These are phyloP conservation scores for Echria macrotheca DNA, from an alignment of 495 filamentous ascomycete genomes.

Conservation along the genomic window DNA sequence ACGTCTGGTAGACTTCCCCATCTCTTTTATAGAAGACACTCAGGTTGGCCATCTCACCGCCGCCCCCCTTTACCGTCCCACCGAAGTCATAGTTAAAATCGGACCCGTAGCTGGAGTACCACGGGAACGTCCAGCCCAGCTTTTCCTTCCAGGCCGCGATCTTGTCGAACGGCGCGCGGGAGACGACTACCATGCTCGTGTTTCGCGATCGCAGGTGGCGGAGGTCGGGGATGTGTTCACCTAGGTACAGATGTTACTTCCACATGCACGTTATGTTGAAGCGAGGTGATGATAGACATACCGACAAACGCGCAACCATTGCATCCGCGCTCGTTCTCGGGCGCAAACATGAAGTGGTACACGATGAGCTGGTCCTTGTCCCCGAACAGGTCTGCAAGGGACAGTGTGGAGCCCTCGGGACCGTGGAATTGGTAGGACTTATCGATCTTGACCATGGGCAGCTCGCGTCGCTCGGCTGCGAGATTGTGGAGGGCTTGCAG, in stretches of 20 bases:
- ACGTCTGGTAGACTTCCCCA: slow-evolving; percentile 36
- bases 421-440: slow-evolving; percentile 35
- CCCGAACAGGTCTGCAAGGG: slow-evolving; percentile 35
- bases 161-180: slow-evolving; percentile 32
- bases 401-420: slow-evolving; percentile 22
- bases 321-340: slow-evolving; percentile 29
- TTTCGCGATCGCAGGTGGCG: slow-evolving; percentile 31
- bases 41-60: slow-evolving; percentile 33
- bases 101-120: slow-evolving; percentile 26
- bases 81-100: slow-evolving; percentile 37
- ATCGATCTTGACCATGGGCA: slow-evolving; percentile 37
- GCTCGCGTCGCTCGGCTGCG: slow-evolving; percentile 25
- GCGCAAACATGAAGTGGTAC: slow-evolving; percentile 45
- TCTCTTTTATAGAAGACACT: slow-evolving; percentile 35
- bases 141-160: slow-evolving; percentile 32
- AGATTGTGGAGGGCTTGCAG: slow-evolving; percentile 27
- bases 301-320: slow-evolving; percentile 34
- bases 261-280: not conserved
- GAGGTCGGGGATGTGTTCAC: slow-evolving; percentile 35
- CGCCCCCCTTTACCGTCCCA: slow-evolving; percentile 22
- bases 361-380: slow-evolving; percentile 39
- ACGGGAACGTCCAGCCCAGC: slow-evolving; percentile 42
- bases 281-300: not conserved
- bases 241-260: not conserved
- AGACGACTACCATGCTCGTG: slow-evolving; percentile 33